phyloP scores from a whole-genome alignment of 805 yeast species.

The Alloascoidea hylecoeti region DNA sequence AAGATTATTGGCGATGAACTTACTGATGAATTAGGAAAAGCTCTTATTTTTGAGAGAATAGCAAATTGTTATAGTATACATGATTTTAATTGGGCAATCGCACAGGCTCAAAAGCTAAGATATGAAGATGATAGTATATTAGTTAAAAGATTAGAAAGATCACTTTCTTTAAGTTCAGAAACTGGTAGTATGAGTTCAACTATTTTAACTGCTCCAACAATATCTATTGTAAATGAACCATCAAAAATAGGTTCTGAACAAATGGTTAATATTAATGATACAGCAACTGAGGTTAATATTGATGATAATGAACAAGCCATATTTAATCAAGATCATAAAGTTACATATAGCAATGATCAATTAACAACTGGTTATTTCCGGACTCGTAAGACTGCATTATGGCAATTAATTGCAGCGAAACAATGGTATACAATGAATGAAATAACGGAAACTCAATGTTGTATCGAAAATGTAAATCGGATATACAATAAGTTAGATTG shows the following conservation, averaged over 20 bases:
- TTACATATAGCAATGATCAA: conserved; percentile 21
- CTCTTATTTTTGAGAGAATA: conserved; percentile 37
- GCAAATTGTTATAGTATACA: conserved; percentile 32
- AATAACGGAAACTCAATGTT: not conserved
- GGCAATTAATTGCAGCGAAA: conserved; percentile 61
- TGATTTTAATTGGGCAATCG: too few species aligned
- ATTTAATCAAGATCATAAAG: conserved; percentile 10
- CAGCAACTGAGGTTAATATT: conserved; percentile 5
- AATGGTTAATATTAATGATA: not conserved
- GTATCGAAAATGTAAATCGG: not conserved
- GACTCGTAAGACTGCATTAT: conserved; percentile 59
- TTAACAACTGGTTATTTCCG: conserved; percentile 42
- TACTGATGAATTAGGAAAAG: conserved; percentile 27
- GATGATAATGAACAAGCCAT: conserved; percentile 11
- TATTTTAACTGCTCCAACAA: conserved; percentile 24
- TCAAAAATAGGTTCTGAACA: conserved; percentile 3
- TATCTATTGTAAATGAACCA: conserved; percentile 14
- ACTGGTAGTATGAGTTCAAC: conserved; percentile 11
- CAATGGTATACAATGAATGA: conserved; percentile 35
- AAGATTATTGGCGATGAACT: conserved; percentile 24
- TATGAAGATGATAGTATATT: too few species aligned
- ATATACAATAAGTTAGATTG: not conserved
- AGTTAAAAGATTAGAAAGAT: conserved; percentile 8
- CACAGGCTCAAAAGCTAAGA: too few species aligned
- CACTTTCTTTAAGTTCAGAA: conserved; percentile 3